Conservation (phyloP, 2,329 filamentous ascomycete genomes). For the Colletotrichum lupini region DNA sequence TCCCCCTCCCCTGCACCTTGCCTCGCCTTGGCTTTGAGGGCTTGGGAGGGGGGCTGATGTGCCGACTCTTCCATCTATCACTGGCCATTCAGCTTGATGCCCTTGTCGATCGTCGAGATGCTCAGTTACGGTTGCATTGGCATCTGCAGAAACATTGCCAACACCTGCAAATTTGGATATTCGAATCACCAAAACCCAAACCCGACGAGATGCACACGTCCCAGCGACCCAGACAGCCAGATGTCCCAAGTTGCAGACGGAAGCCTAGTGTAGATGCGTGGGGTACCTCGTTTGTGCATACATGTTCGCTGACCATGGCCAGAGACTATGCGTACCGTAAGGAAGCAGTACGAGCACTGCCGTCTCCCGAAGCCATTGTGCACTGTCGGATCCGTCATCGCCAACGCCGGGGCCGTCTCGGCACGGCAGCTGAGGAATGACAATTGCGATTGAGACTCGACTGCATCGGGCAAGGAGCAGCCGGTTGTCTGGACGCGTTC, state of each 20-base stretch:
- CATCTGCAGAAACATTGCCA: conserved; percentile 26
- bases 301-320: neutral
- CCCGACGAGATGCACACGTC: neutral
- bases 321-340: neutral
- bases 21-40: conserved; percentile 28
- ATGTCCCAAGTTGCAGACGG: conserved; percentile 1
- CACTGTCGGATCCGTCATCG: conserved; percentile 9
- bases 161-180: neutral
- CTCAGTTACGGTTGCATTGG: conserved; percentile 26
- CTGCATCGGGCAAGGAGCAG: conserved; percentile 2
- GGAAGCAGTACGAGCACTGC: neutral
- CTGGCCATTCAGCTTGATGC: conserved; percentile 6
- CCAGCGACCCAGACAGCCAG: neutral
- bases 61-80: conserved; percentile 34
- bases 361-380: neutral
- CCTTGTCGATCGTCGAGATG: conserved; percentile 33
- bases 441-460: neutral
- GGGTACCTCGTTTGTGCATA: conserved; percentile 1
- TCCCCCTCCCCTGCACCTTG: conserved; percentile 30
- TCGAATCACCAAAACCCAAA: neutral
- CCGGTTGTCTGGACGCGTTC: conserved; percentile 8
- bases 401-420: conserved; percentile 17
- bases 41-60: conserved; percentile 33
- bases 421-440: conserved; percentile 1
- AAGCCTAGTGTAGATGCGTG: neutral